A percentile compares a stretch with the other conserved stretches of the same genome.
phyloP scores from a whole-genome alignment of 192 early-diverging fungal species.

The Linnemannia zychae region DNA sequence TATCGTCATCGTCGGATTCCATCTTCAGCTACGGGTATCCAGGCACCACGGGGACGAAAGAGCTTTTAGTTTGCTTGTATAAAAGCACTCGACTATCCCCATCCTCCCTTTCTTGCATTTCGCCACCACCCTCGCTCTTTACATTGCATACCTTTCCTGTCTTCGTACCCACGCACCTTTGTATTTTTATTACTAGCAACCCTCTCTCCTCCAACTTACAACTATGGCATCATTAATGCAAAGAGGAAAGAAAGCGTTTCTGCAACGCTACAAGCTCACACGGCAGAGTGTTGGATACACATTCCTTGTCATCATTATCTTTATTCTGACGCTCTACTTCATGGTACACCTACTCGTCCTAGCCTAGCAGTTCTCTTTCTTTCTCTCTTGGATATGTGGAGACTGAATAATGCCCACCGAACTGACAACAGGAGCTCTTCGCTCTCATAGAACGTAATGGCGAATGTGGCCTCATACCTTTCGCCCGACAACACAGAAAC shows the following conservation, averaged over 20 bases:
- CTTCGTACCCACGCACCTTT: background rate
- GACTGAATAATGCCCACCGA: no score
- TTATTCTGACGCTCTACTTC: constrained; percentile 44
- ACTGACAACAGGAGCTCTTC: background rate
- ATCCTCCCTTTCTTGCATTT: background rate
- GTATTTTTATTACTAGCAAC: background rate
- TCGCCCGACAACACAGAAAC: constrained; percentile 52
- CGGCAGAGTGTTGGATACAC: constrained; percentile 26
- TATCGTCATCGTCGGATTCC: background rate
- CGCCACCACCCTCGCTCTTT: background rate
- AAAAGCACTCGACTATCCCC: background rate
- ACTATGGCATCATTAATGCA: constrained; percentile 23
- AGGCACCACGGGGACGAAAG: no score
- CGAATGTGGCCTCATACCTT: constrained; percentile 72
- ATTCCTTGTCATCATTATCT: constrained; percentile 19
- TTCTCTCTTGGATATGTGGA: background rate
- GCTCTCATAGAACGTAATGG: constrained; percentile 68
- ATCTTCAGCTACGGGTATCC: background rate
- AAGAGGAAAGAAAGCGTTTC: constrained; percentile 11
- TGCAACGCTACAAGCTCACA: constrained; percentile 42
- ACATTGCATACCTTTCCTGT: background rate
- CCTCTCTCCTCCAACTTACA: background rate
- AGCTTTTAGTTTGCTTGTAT: background rate
- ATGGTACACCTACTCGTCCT: constrained; percentile 28
- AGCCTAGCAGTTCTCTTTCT: no score